phyloP scores from a whole-genome alignment of 495 filamentous ascomycete genomes.

The Daldinia concentrica region DNA sequence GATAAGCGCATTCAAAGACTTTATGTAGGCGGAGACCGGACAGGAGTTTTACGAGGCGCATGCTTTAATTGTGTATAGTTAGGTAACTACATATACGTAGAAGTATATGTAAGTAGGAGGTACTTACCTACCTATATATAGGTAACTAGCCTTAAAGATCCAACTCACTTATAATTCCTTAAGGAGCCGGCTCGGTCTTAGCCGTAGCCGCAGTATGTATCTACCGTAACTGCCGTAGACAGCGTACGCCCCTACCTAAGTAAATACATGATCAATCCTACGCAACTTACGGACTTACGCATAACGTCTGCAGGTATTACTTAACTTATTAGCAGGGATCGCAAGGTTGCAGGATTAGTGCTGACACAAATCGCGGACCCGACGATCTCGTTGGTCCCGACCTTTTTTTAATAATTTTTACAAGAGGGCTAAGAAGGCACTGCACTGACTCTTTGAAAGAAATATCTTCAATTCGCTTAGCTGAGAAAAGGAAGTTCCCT shows the following conservation, averaged over 20 bases:
- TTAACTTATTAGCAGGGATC: not conserved
- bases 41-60: not conserved
- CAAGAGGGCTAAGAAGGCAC: not conserved
- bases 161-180: not conserved
- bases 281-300: not conserved
- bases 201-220: not conserved
- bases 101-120: not conserved
- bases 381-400: not conserved
- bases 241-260: not conserved
- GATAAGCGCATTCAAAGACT: not conserved
- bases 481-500: not conserved
- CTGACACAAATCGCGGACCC: not conserved
- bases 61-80: not conserved
- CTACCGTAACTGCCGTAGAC: not conserved
- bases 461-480: not conserved
- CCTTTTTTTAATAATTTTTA: not conserved
- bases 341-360: not conserved
- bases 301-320: not conserved
- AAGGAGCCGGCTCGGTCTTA: not conserved
- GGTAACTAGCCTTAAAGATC: no score
- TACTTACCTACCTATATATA: no score
- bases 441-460: not conserved
- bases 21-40: not conserved
- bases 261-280: not conserved
- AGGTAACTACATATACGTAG: no score